These are phyloP conservation scores for Diaporthe helianthi DNA, from an alignment of 2,329 filamentous ascomycete genomes.

Conservation along the genomic window DNA sequence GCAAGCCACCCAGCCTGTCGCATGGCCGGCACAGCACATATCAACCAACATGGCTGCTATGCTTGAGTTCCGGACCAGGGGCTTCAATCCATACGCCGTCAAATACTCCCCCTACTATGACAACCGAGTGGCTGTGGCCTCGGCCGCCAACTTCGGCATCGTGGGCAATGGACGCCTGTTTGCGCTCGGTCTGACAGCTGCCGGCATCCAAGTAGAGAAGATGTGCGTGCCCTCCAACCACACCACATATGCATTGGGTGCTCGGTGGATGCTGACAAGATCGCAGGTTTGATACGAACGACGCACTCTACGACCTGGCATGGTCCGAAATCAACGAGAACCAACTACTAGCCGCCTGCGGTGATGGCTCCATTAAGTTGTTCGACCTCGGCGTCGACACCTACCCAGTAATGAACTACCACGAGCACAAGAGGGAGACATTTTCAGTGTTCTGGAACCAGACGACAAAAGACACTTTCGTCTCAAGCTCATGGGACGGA, in stretches of 20 bases:
- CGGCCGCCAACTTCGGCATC: slow-evolving; percentile 94
- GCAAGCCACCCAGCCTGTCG: neutral
- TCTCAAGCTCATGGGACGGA: slow-evolving; percentile 94
- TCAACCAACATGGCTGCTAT: slow-evolving; percentile 59
- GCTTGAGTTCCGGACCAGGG: slow-evolving; percentile 92
- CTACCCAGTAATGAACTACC: slow-evolving; percentile 90
- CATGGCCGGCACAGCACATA: slow-evolving; percentile 5
- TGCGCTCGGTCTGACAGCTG: slow-evolving; percentile 80
- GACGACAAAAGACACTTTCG: slow-evolving; percentile 87
- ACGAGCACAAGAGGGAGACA: slow-evolving; percentile 91
- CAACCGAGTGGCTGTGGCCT: slow-evolving; percentile 86
- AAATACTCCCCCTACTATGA: slow-evolving; percentile 99
- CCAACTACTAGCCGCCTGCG: slow-evolving; percentile 86
- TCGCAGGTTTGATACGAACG: slow-evolving; percentile 92
- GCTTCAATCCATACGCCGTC: slow-evolving; percentile 94
- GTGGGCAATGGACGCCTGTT: slow-evolving; percentile 94
- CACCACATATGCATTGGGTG: neutral
- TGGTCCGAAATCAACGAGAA: slow-evolving; percentile 98
- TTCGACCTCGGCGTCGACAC: slow-evolving; percentile 84
- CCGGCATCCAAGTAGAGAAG: slow-evolving; percentile 85
- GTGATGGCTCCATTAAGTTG: slow-evolving; percentile 93
- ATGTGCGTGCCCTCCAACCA: slow-evolving; percentile 56
- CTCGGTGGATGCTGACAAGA: neutral
- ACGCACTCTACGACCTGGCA: slow-evolving; percentile 91
- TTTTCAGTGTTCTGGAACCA: slow-evolving; percentile 95